Conservation (phyloP, 768 basidiomycete species). For the Suillus weaverae region DNA sequence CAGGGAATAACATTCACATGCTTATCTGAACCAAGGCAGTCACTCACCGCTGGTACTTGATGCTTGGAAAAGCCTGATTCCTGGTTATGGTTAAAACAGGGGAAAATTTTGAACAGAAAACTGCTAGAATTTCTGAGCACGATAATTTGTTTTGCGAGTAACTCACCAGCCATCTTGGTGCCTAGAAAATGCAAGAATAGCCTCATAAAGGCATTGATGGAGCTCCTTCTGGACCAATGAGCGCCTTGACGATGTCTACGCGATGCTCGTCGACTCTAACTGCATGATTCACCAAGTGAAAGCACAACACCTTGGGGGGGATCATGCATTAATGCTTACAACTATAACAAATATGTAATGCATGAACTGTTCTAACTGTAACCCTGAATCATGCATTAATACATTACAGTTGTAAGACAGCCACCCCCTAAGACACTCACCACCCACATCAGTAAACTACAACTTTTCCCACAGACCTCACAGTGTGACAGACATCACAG, state of each 20-base stretch:
- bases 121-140: slow-evolving; percentile 25
- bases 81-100: slow-evolving; percentile 86
- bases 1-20: background rate
- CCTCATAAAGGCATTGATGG: slow-evolving; percentile 58
- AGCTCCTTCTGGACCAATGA: slow-evolving; percentile 91
- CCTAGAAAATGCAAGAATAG: slow-evolving; percentile 36
- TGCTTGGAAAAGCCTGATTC: slow-evolving; percentile 46
- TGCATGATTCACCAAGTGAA: slow-evolving; percentile 39
- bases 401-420: no score
- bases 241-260: slow-evolving; percentile 87
- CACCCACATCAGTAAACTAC: no score
- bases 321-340: background rate
- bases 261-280: slow-evolving; percentile 24
- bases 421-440: no score
- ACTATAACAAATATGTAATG: background rate
- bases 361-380: background rate
- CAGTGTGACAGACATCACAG: no score
- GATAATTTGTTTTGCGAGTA: background rate
- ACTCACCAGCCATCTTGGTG: slow-evolving; percentile 89
- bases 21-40: background rate
- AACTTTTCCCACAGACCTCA: no score
- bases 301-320: no score
- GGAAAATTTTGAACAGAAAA: slow-evolving; percentile 89
- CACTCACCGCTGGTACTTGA: slow-evolving; percentile 60
- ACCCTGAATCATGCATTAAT: background rate